phyloP scores from a whole-genome alignment of 2,329 filamentous ascomycete genomes.

The Xylaria sp. region DNA sequence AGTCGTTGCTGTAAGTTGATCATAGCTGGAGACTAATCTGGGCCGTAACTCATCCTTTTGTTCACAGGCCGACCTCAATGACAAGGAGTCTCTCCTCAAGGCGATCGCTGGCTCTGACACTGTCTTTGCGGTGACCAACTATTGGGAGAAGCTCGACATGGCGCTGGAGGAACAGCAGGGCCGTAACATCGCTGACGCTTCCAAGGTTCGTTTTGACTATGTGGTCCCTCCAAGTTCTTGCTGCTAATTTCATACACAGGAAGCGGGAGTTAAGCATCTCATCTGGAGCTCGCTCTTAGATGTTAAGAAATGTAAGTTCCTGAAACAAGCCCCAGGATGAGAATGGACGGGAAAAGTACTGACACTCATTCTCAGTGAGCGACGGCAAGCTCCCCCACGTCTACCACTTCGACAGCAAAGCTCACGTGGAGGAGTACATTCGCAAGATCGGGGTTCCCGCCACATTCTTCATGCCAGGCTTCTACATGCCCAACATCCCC shows the following conservation, averaged over 20 bases:
- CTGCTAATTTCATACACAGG: constrained; percentile 41
- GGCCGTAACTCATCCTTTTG: constrained; percentile 20
- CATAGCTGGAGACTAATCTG: background rate
- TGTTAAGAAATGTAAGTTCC: constrained; percentile 53
- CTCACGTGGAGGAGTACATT: constrained; percentile 65
- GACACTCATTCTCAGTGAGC: constrained; percentile 47
- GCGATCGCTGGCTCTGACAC: constrained; percentile 59
- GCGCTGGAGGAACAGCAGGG: constrained; percentile 57
- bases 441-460: constrained; percentile 57
- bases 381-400: constrained; percentile 55
- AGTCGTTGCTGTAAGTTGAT: constrained; percentile 55
- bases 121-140: constrained; percentile 65
- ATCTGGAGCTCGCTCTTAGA: constrained; percentile 58
- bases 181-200: constrained; percentile 59
- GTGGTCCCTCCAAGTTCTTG: background rate
- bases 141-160: constrained; percentile 57
- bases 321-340: background rate
- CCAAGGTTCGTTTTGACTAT: constrained; percentile 49
- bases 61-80: constrained; percentile 59
- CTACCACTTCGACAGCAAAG: constrained; percentile 67
- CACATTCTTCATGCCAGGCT: constrained; percentile 63
- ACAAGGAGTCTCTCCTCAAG: constrained; percentile 55
- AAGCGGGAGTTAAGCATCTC: constrained; percentile 55
- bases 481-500: constrained; percentile 64
- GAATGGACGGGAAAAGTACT: background rate